phyloP scores from a whole-genome alignment of 176 grass and related monocot species.

The Elaeis guineensis region DNA sequence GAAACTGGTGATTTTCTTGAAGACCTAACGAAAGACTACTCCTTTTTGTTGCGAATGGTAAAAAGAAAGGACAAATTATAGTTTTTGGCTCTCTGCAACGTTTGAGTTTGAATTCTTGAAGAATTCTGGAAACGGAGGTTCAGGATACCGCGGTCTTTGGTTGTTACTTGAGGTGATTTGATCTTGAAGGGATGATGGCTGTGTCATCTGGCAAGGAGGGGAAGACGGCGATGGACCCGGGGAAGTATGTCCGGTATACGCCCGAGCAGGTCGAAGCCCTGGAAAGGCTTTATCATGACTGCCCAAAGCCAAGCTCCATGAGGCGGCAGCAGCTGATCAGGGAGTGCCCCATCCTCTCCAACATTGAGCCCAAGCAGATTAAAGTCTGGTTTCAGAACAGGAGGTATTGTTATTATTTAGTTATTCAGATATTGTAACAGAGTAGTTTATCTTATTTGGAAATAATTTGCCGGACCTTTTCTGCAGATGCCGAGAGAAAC shows the following conservation, averaged over 20 bases:
- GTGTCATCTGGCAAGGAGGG: slow-evolving; percentile 33
- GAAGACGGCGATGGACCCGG: slow-evolving; percentile 37
- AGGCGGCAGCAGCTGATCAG: slow-evolving; percentile 68
- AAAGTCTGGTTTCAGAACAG: slow-evolving; percentile 94
- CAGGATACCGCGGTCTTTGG: no score
- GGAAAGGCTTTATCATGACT: slow-evolving; percentile 70
- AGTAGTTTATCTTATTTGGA: no score
- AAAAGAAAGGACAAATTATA: slow-evolving; percentile 12
- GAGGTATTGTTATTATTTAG: slow-evolving; percentile 13
- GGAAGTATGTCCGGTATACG: slow-evolving; percentile 81
- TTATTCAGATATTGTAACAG: no score
- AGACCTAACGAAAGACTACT: slow-evolving; percentile 17
- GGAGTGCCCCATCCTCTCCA: slow-evolving; percentile 56
- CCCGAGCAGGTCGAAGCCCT: slow-evolving; percentile 80
- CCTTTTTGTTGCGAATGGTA: slow-evolving; percentile 29
- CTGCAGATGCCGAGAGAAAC: slow-evolving; percentile 71
- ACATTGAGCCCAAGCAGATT: slow-evolving; percentile 77
- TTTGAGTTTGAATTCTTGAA: neutral
- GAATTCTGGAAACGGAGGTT: no score
- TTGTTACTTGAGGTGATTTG: no score
- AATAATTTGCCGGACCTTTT: neutral
- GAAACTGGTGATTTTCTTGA: neutral
- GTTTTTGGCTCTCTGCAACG: neutral
- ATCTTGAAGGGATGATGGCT: slow-evolving; percentile 24
- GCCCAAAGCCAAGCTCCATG: slow-evolving; percentile 70